Base-by-base conservation (phyloP, 2,329 filamentous ascomycete genomes). In the Chaetomium sp. region DNA sequence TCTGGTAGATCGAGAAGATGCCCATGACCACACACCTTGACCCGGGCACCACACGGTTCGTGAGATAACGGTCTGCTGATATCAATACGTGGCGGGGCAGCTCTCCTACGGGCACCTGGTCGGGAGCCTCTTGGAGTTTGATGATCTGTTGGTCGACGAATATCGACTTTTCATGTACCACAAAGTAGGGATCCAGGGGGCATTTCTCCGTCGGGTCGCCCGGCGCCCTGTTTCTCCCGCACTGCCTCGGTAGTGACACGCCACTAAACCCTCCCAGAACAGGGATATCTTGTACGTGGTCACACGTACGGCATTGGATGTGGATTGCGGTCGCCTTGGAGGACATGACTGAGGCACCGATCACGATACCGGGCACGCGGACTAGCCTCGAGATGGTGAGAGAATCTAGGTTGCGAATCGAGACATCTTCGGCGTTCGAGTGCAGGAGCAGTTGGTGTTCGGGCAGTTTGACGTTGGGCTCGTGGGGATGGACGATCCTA, bases 61-160 rank as follows among this genome's bases (percentile, higher is more conserved):
- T 94, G 47, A 99, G 77, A 68, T 97, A 96, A 52, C 94, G 83
- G 68, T 99, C 94, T n/a, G 94, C 94, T 0, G 91, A 95, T 59
- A 99, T 89, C 59, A 97, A 81, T 46, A 99, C 95, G 66, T 99
- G 94, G 43, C 94, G 82, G 3, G 94, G 94, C 49, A 99, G 76
- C 72, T 99, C 94, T 74, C 94, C 94, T 1, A 99, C 94, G 0
- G 94, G 94, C 0, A 99, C 94, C 71, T 97, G 91, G 67, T 99
- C 94, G 1, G 94, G 94, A 0, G 92, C 94, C 72, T 99, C 94
- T 69, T 99, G 94, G 14, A 99, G 82, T 72, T 99, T 99, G 69
- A 99, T 87, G 58, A 99, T 89, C 71, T 99, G 94, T 72, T 99
- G 94, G 67, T 99, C 94, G 66, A 97, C 91, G 69, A 99, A 99